These are phyloP conservation scores for Vanrija pseudolonga DNA, from an alignment of 1,284 basidiomycete genomes.

Conservation along the genomic window DNA sequence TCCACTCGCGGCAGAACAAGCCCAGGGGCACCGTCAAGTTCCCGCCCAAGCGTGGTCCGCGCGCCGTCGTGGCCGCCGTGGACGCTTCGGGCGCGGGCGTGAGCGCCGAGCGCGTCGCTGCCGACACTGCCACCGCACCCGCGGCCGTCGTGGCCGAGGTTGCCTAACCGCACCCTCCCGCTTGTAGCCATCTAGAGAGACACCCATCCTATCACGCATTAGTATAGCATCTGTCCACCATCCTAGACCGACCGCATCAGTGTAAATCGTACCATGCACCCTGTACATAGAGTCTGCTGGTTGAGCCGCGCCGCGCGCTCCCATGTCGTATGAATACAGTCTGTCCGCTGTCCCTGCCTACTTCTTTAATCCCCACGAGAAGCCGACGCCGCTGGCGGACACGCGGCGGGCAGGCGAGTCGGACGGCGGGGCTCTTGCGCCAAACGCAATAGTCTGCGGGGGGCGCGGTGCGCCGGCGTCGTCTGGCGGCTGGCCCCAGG, in stretches of 20 bases:
- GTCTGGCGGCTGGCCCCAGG: background rate
- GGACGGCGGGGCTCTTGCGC: background rate
- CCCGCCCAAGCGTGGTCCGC: background rate
- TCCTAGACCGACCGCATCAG: background rate
- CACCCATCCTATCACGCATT: background rate
- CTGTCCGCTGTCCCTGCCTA: background rate
- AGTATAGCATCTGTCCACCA: background rate
- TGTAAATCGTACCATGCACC: too few species aligned
- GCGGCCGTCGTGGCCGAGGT: background rate
- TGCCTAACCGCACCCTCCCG: background rate
- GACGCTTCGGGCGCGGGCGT: background rate
- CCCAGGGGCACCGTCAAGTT: background rate
- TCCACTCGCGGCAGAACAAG: background rate
- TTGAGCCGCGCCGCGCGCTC: background rate
- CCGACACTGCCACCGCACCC: too few species aligned
- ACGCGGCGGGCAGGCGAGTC: background rate
- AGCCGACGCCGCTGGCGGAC: slow-evolving; percentile 3
- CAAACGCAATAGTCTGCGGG: background rate
- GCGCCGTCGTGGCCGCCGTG: background rate
- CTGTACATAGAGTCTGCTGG: too few species aligned
- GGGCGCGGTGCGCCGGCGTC: background rate
- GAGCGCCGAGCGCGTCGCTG: background rate
- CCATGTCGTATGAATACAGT: background rate
- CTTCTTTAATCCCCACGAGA: slow-evolving; percentile 7
- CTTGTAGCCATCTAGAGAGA: background rate